Evolutionary conservation across 768 basidiomycete species (phyloP).

Genomic region (Leccinum longicurvipes): DNA sequence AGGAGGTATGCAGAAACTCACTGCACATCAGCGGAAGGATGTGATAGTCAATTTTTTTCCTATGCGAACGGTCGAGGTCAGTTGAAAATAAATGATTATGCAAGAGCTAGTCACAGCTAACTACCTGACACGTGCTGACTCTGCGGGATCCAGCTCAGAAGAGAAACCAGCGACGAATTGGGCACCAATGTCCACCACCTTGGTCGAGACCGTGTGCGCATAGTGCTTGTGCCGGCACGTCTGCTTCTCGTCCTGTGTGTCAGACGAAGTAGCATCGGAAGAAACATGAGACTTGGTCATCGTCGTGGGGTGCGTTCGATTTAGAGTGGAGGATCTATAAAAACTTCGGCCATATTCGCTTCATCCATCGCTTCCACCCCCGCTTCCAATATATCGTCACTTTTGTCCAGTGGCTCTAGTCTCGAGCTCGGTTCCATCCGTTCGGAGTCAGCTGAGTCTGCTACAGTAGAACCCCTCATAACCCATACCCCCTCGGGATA

Average conservation of each 20-base stretch:
- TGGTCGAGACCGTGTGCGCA: constrained; percentile 32
- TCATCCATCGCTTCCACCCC: no score
- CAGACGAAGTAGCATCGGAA: constrained; percentile 12
- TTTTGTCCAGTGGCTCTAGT: no score
- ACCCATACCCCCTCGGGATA: no score
- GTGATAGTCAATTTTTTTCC: constrained; percentile 64
- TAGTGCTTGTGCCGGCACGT: constrained; percentile 1
- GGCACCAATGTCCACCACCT: constrained; percentile 61
- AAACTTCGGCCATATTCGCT: no score
- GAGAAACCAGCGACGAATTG: constrained; percentile 47
- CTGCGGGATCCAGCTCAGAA: constrained; percentile 45
- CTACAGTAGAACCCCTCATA: no score
- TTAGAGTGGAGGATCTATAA: no score
- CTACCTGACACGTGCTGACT: constrained; percentile 52
- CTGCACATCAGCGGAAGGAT: constrained; percentile 72
- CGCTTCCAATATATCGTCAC: no score
- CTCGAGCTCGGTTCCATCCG: no score
- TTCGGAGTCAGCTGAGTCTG: no score
- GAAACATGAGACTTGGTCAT: no score
- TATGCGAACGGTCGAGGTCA: constrained; percentile 8
- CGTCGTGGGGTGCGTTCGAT: no score
- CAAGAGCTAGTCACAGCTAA: background rate
- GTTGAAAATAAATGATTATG: background rate
- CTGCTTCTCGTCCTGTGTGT: constrained; percentile 11
- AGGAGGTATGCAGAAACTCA: constrained; percentile 36